These are phyloP conservation scores for Batkoa obscura DNA, from an alignment of 371 early-diverging fungal species.

Conservation along the genomic window DNA sequence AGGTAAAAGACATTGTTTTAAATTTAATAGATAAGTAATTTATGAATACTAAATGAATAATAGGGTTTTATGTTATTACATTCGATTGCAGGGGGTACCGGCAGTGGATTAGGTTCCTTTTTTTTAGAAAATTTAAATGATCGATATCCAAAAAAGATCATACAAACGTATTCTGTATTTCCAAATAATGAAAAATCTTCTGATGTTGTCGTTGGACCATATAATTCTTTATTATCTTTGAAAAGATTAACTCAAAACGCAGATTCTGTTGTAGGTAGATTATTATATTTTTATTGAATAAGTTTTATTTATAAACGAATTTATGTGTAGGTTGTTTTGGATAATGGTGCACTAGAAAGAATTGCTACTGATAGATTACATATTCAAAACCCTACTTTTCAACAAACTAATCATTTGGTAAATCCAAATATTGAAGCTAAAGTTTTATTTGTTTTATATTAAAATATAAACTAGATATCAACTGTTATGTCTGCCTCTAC, in stretches of 20 bases:
- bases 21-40: neutral
- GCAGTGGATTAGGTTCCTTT: conserved; percentile 89
- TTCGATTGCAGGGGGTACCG: conserved; percentile 93
- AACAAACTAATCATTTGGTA: conserved; percentile 93
- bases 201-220: conserved; percentile 99
- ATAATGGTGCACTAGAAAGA: conserved; percentile 87
- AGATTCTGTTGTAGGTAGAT: conserved; percentile 67
- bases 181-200: conserved; percentile 93
- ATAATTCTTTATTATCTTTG: conserved; percentile 93
- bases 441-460: neutral
- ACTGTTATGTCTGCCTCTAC: conserved; percentile 97
- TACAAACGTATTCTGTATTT: conserved; percentile 98
- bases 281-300: neutral
- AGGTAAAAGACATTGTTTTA: conserved; percentile 18
- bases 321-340: conserved; percentile 49
- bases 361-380: conserved; percentile 89
- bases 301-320: neutral
- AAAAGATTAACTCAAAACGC: conserved; percentile 82
- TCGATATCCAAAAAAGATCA: conserved; percentile 92
- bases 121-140: conserved; percentile 77
- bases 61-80: conserved; percentile 78
- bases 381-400: conserved; percentile 82
- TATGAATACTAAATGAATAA: neutral
- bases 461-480: conserved; percentile 36
- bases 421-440: neutral